Conservation (phyloP, 352 stramenopile genomes). For the Thraustochytrium striatum region DNA sequence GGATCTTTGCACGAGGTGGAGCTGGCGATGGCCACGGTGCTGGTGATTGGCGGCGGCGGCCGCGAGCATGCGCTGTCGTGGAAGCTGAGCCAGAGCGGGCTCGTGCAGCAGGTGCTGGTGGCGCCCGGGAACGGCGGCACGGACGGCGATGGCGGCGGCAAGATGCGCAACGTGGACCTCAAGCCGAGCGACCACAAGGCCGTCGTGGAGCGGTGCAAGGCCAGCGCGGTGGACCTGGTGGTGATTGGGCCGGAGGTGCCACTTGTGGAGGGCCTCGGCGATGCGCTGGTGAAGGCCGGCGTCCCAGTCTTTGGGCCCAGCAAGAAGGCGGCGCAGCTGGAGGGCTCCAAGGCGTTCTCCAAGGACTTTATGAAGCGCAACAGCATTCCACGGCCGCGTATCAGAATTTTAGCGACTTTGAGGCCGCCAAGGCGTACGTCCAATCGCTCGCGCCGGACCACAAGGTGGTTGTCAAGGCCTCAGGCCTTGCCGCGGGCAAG, state of each 20-base stretch:
- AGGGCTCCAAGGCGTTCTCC: constrained; percentile 96
- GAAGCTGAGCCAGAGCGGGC: constrained; percentile 73
- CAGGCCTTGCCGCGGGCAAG: constrained; percentile 97
- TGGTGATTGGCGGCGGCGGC: constrained; percentile 84
- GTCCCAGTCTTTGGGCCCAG: constrained; percentile 94
- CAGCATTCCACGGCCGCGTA: constrained; percentile 94
- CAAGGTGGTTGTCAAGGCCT: constrained; percentile 95
- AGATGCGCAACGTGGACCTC: constrained; percentile 53
- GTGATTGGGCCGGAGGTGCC: constrained; percentile 95
- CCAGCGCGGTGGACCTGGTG: constrained; percentile 80
- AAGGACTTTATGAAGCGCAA: constrained; percentile 99
- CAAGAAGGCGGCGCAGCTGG: constrained; percentile 85
- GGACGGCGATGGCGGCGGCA: constrained; percentile 48
- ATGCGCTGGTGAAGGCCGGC: constrained; percentile 55
- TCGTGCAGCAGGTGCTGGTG: constrained; percentile 62
- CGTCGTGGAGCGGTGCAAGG: constrained; percentile 64
- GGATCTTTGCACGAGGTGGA: no score
- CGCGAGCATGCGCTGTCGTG: constrained; percentile 89
- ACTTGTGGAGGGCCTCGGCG: constrained; percentile 68
- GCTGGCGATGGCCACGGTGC: constrained; percentile 60
- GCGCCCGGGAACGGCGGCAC: constrained; percentile 70
- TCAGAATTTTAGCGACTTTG: constrained; percentile 89
- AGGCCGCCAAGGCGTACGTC: constrained; percentile 82
- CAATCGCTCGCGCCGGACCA: constrained; percentile 79
- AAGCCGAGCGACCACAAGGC: constrained; percentile 55